Evolutionary conservation across 257 asterid species (phyloP).

Genomic region (Galeopsis tetrahit): DNA sequence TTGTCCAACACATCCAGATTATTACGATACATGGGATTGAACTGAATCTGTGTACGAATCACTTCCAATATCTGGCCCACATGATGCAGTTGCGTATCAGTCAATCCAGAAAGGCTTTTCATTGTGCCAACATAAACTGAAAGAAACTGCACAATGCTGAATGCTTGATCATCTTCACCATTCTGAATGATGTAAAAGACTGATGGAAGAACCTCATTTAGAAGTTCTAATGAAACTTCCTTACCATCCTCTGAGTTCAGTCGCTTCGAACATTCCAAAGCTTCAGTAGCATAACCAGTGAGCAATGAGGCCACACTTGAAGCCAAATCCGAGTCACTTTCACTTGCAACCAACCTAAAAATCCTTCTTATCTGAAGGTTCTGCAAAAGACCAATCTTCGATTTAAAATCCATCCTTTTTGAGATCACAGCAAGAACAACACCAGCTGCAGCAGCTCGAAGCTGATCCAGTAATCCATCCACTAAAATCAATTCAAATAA

Average conservation of each 20-base stretch:
- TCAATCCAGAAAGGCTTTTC: constrained; percentile 65
- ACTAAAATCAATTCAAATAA: constrained; percentile 77
- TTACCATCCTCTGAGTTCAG: constrained; percentile 63
- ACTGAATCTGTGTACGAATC: constrained; percentile 66
- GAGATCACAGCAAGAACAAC: constrained; percentile 75
- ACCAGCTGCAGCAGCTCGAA: constrained; percentile 78
- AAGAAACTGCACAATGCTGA: constrained; percentile 86
- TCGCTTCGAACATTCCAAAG: constrained; percentile 78
- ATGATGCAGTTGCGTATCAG: constrained; percentile 75
- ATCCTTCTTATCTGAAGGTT: constrained; percentile 76
- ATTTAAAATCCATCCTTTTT: constrained; percentile 83
- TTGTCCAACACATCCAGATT: constrained; percentile 73
- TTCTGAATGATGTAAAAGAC: constrained; percentile 75
- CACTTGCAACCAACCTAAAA: constrained; percentile 69
- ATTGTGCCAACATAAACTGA: constrained; percentile 84
- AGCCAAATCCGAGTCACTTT: constrained; percentile 62
- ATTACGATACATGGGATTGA: constrained; percentile 70
- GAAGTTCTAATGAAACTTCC: constrained; percentile 61
- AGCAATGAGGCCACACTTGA: constrained; percentile 76
- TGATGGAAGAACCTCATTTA: constrained; percentile 92
- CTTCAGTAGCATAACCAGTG: constrained; percentile 83
- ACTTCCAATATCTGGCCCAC: constrained; percentile 82
- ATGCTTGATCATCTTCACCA: constrained; percentile 68
- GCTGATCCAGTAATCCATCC: constrained; percentile 64
- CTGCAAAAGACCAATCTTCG: constrained; percentile 76